These are phyloP conservation scores for Pezicula rhizophila DNA, from an alignment of 2,329 filamentous ascomycete genomes.

Conservation along the genomic window DNA sequence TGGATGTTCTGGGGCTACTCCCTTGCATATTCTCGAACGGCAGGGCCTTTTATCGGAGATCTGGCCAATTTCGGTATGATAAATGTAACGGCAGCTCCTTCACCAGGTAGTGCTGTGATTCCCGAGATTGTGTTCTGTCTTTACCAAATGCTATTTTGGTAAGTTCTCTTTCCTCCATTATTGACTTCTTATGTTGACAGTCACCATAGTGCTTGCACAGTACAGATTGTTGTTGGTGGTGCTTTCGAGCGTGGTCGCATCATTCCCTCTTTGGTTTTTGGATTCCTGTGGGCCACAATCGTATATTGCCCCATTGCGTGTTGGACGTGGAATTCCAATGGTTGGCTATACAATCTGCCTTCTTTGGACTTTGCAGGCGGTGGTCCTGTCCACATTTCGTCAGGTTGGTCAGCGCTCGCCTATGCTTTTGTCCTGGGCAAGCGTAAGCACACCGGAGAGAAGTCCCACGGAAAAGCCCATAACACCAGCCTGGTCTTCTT, in stretches of 20 bases:
- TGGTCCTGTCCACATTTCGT: slow-evolving; percentile 59
- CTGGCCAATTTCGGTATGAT: slow-evolving; percentile 55
- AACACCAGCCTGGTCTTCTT: slow-evolving; percentile 59
- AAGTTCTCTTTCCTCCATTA: slow-evolving; percentile 17
- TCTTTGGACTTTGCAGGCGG: slow-evolving; percentile 26
- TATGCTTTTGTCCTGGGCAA: slow-evolving; percentile 60
- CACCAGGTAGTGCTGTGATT: slow-evolving; percentile 47
- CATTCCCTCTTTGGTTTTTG: slow-evolving; percentile 57
- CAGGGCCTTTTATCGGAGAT: slow-evolving; percentile 56
- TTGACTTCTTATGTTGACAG: not conserved
- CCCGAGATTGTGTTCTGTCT: slow-evolving; percentile 63
- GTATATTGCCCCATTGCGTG: slow-evolving; percentile 59
- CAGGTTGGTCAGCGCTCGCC: slow-evolving; percentile 56
- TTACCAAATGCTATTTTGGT: slow-evolving; percentile 58
- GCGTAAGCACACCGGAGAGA: slow-evolving; percentile 41
- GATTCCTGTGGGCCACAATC: slow-evolving; percentile 57
- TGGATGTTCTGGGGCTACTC: slow-evolving; percentile 61
- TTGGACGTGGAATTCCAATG: slow-evolving; percentile 63
- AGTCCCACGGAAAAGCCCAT: slow-evolving; percentile 49
- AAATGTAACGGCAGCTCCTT: slow-evolving; percentile 54
- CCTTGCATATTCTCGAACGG: slow-evolving; percentile 54
- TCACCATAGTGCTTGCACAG: slow-evolving; percentile 39
- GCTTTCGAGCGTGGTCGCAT: slow-evolving; percentile 55
- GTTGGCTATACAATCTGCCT: slow-evolving; percentile 57
- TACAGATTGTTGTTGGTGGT: slow-evolving; percentile 60